Evolutionary conservation across 495 filamentous ascomycete genomes (phyloP).

Genomic region (Jackrogersella multiformis): DNA sequence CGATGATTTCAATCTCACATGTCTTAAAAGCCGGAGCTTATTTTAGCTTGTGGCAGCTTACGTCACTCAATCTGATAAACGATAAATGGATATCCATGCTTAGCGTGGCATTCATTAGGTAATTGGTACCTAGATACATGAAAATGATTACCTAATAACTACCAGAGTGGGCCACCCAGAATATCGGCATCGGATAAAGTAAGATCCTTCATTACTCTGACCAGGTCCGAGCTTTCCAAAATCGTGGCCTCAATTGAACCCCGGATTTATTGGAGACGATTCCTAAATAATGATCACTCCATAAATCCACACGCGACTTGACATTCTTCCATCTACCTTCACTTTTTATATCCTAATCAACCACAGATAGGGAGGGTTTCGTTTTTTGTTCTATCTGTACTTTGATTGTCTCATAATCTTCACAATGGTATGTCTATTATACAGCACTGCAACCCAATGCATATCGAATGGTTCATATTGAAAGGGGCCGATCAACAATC

Average conservation of each 20-base stretch:
- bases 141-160: background rate
- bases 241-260: conserved; percentile 53
- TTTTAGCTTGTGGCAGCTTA: background rate
- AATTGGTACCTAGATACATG: too few species aligned
- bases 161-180: too few species aligned
- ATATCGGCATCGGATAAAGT: conserved; percentile 35
- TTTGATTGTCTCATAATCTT: conserved; percentile 10
- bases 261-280: conserved; percentile 33
- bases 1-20: conserved; percentile 25
- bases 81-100: too few species aligned
- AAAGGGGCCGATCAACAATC: background rate
- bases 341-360: conserved; percentile 13
- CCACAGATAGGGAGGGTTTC: conserved; percentile 5
- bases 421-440: conserved; percentile 34
- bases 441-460: too few species aligned
- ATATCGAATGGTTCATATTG: conserved; percentile 1
- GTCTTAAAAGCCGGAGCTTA: background rate
- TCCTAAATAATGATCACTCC: conserved; percentile 5
- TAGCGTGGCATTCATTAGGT: too few species aligned
- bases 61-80: conserved; percentile 1
- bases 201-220: background rate
- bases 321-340: conserved; percentile 30
- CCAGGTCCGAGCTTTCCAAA: conserved; percentile 38
- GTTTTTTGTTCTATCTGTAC: conserved; percentile 8
- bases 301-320: conserved; percentile 33